Evolutionary conservation across 257 asterid genomes (phyloP).

Genomic region (Nicotiana sylvestris): DNA sequence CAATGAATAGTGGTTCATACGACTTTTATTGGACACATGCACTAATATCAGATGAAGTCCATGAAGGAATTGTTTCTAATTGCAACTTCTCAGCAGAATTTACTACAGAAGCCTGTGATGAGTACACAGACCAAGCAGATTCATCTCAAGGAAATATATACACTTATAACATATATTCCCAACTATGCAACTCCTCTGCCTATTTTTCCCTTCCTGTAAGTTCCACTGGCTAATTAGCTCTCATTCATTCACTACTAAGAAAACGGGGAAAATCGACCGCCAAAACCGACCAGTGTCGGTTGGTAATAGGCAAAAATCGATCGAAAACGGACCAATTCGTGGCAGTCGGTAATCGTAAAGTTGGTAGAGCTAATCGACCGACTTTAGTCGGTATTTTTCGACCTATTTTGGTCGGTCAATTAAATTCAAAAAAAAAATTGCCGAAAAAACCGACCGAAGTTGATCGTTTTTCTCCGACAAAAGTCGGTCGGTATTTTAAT

Average conservation of each 20-base stretch:
- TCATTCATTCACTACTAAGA: neutral
- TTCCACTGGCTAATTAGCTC: slow-evolving; percentile 2
- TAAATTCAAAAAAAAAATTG: no score
- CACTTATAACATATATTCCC: slow-evolving; percentile 44
- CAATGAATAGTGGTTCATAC: slow-evolving; percentile 25
- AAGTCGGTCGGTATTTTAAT: no score
- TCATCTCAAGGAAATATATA: slow-evolving; percentile 21
- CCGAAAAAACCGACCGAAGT: no score
- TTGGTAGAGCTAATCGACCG: no score
- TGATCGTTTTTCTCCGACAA: no score
- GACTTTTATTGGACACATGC: slow-evolving; percentile 59
- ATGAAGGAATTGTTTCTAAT: slow-evolving; percentile 28
- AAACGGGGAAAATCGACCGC: no score
- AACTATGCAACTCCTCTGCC: slow-evolving; percentile 34
- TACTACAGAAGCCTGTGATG: slow-evolving; percentile 19
- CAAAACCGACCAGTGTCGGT: no score
- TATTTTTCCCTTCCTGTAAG: neutral
- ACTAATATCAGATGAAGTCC: slow-evolving; percentile 60
- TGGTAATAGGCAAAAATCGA: no score
- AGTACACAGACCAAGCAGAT: slow-evolving; percentile 14
- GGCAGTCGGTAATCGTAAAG: no score
- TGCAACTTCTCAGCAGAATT: slow-evolving; percentile 39
- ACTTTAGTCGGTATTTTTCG: no score
- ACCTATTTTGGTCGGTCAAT: no score
- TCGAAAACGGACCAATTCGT: no score